Conservation (phyloP, 2,329 filamentous ascomycete genomes). For the Nemania diffusa region DNA sequence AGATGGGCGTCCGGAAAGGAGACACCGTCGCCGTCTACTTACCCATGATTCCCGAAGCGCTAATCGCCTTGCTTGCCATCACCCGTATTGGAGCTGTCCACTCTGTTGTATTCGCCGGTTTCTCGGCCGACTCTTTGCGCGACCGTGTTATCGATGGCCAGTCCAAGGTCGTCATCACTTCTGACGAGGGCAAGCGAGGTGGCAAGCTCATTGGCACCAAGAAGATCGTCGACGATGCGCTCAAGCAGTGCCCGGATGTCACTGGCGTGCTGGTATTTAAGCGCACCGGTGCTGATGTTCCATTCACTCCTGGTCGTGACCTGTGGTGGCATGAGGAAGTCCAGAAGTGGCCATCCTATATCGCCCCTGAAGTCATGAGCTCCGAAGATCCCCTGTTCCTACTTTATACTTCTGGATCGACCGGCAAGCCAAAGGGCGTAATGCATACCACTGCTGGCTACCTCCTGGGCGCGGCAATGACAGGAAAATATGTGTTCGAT, state of each 20-base stretch:
- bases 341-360: slow-evolving; percentile 94
- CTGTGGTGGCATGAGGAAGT: slow-evolving; percentile 99
- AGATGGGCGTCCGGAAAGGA: slow-evolving; percentile 96
- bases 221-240: slow-evolving; percentile 97
- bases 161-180: slow-evolving; percentile 94
- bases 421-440: slow-evolving; percentile 98
- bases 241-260: slow-evolving; percentile 94
- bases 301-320: slow-evolving; percentile 89
- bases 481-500: slow-evolving; percentile 98
- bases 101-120: slow-evolving; percentile 97
- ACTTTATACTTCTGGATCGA: slow-evolving; percentile 97
- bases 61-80: slow-evolving; percentile 91
- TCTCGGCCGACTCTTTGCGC: slow-evolving; percentile 94
- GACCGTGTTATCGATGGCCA: slow-evolving; percentile 93
- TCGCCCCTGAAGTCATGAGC: slow-evolving; percentile 87
- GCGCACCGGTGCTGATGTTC: slow-evolving; percentile 92
- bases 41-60: slow-evolving; percentile 97
- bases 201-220: slow-evolving; percentile 98
- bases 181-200: slow-evolving; percentile 96
- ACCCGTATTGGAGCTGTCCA: slow-evolving; percentile 93
- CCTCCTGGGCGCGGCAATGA: slow-evolving; percentile 90
- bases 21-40: slow-evolving; percentile 97
- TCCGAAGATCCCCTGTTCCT: slow-evolving; percentile 97
- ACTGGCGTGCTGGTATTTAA: slow-evolving; percentile 89
- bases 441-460: slow-evolving; percentile 98